phyloP scores from a whole-genome alignment of 768 basidiomycete genomes.

The Agrocybe pediades region DNA sequence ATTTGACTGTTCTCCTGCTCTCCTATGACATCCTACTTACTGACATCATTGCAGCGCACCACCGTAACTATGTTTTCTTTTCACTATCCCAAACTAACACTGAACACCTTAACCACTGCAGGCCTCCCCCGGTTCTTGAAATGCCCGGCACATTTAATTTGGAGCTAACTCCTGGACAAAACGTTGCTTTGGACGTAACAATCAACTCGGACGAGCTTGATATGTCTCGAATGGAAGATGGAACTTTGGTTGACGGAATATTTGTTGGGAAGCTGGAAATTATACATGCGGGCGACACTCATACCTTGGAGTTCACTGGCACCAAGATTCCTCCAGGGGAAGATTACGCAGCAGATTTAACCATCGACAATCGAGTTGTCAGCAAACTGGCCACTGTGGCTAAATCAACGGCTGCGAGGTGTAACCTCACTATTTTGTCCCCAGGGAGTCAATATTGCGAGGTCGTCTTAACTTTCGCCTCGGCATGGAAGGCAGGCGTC shows the following conservation, averaged over 20 bases:
- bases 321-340: slow-evolving; percentile 68
- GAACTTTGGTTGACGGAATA: slow-evolving; percentile 79
- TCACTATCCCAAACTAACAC: background rate
- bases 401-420: slow-evolving; percentile 76
- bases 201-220: slow-evolving; percentile 83
- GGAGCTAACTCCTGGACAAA: slow-evolving; percentile 77
- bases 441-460: slow-evolving; percentile 81
- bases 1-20: slow-evolving; percentile 14
- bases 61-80: slow-evolving; percentile 36
- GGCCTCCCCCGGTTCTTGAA: slow-evolving; percentile 74
- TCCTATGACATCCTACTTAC: slow-evolving; percentile 16
- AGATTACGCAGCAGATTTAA: slow-evolving; percentile 65
- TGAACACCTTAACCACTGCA: slow-evolving; percentile 19
- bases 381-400: slow-evolving; percentile 74
- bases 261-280: slow-evolving; percentile 91
- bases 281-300: slow-evolving; percentile 74
- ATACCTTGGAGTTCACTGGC: slow-evolving; percentile 82
- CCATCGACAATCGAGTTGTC: slow-evolving; percentile 78
- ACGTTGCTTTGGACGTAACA: slow-evolving; percentile 78
- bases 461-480: slow-evolving; percentile 68
- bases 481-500: slow-evolving; percentile 72
- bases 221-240: slow-evolving; percentile 92
- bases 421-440: slow-evolving; percentile 72
- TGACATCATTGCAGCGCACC: slow-evolving; percentile 36
- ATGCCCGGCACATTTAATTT: slow-evolving; percentile 88